Base-by-base conservation (phyloP, 768 basidiomycete genomes). In the Russula lepida region DNA sequence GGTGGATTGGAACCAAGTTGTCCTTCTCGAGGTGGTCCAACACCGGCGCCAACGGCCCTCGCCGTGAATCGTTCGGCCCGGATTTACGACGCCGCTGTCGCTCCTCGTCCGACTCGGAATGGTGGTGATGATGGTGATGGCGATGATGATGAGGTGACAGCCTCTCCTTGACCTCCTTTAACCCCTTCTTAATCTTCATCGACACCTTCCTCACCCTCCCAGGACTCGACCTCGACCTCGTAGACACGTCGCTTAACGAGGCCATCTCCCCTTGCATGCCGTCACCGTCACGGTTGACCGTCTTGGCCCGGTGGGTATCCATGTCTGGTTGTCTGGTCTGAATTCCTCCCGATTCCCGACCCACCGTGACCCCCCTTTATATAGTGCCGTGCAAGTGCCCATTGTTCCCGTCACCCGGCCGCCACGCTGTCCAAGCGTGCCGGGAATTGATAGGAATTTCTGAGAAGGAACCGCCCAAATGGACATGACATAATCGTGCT, bases 1-100 rank as follows among this genome's bases (percentile, higher is more conserved):
- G 51, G 69, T 70, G 62, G 67, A 65, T 61, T 64, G 63, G 66
- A 67, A 67, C 54, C 66, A 64, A 62, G 21, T 54, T 53, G 23
- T 27, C 21, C 39, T n/a, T 47, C 39, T 63, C 62, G 0, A 63
- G 57, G 15, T 35, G 62, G 44, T 63, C 62, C 46, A 63, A 46
- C 46, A 63, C 62, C 0, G 62, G 62, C 21, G 62, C 62, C 9
- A 63, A 30, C 52, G 62, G 62, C 0, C 62, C 62, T 32, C 61
- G 61, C 49, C 56, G 44, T 6, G 61, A 39, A 1, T 48, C 56
- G 33, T 30, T 47, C 61, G 61, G 61, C 51, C 56, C 62, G 62
- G 62, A 35, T 23, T 54, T 54, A 21, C 52, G 62, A 25, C 49
- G 55, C 9, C 32, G 46, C 33, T 48, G 41, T 44, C 44, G 33